These are phyloP conservation scores for Megacollybia marginata DNA, from an alignment of 768 basidiomycete genomes.

Conservation along the genomic window DNA sequence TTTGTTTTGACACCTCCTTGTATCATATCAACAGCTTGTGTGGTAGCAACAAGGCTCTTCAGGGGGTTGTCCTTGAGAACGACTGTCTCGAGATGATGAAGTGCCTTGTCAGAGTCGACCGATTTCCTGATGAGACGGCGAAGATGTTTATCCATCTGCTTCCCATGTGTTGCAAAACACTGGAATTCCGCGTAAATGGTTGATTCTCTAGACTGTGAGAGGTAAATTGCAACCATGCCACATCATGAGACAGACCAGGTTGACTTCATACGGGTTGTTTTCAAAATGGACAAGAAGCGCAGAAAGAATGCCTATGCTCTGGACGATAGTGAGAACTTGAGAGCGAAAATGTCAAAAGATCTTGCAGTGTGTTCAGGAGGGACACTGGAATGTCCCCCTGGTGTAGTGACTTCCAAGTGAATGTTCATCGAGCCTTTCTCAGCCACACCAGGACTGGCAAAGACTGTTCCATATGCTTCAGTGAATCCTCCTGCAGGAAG, in stretches of 20 bases:
- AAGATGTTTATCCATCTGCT: conserved; percentile 29
- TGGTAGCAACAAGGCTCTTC: conserved; percentile 37
- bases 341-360: neutral
- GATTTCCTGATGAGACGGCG: conserved; percentile 32
- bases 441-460: conserved; percentile 36
- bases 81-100: conserved; percentile 33
- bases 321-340: conserved; percentile 2
- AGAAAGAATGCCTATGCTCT: conserved; percentile 56
- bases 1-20: conserved; percentile 42
- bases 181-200: conserved; percentile 36
- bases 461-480: conserved; percentile 23
- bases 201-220: conserved; percentile 25
- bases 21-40: conserved; percentile 50
- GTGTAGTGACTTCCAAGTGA: conserved; percentile 34
- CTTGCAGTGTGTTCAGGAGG: conserved; percentile 52
- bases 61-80: conserved; percentile 15
- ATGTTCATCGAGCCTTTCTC: conserved; percentile 49
- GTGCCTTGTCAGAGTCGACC: conserved; percentile 23
- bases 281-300: conserved; percentile 44
- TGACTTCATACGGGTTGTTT: conserved; percentile 25
- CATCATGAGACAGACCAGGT: conserved; percentile 21
- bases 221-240: neutral
- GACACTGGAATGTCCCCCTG: conserved; percentile 60
- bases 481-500: conserved; percentile 9
- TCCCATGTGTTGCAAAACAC: conserved; percentile 44